Conservation (phyloP, 805 yeast genomes). For the Candida morakotiae region DNA sequence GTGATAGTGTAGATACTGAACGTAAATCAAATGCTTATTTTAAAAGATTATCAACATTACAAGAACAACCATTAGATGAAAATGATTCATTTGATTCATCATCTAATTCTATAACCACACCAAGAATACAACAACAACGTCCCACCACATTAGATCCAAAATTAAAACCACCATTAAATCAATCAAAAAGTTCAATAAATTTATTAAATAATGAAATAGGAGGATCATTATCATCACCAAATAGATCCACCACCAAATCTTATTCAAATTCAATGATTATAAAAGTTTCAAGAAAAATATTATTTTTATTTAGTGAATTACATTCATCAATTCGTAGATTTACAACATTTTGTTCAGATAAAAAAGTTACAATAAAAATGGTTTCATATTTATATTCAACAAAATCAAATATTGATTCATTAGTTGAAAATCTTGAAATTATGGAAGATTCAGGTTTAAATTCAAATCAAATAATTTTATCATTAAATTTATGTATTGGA, state of each 20-base stretch:
- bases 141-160: slow-evolving; percentile 4
- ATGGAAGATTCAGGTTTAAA: slow-evolving; percentile 33
- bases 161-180: slow-evolving; percentile 1
- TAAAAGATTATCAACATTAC: slow-evolving; percentile 59
- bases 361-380: slow-evolving; percentile 50
- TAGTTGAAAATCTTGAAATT: slow-evolving; percentile 54
- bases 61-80: slow-evolving; percentile 43
- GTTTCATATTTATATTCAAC: slow-evolving; percentile 49
- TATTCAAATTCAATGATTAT: slow-evolving; percentile 20
- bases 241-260: slow-evolving; percentile 7
- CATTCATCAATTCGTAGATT: slow-evolving; percentile 56
- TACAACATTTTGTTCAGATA: slow-evolving; percentile 55
- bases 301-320: slow-evolving; percentile 61
- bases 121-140: not conserved
- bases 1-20: slow-evolving; percentile 38
- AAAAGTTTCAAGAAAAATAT: slow-evolving; percentile 54
- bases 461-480: slow-evolving; percentile 24
- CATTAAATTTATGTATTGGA: slow-evolving; percentile 31
- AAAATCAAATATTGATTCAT: slow-evolving; percentile 50
- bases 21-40: slow-evolving; percentile 60
- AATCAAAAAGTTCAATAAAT: not conserved
- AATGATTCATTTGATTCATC: slow-evolving; percentile 7
- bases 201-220: not conserved
- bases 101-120: slow-evolving; percentile 2
- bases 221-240: slow-evolving; percentile 7